phyloP scores from a whole-genome alignment of 805 yeast species.

The Kluyveromyces lactis region DNA sequence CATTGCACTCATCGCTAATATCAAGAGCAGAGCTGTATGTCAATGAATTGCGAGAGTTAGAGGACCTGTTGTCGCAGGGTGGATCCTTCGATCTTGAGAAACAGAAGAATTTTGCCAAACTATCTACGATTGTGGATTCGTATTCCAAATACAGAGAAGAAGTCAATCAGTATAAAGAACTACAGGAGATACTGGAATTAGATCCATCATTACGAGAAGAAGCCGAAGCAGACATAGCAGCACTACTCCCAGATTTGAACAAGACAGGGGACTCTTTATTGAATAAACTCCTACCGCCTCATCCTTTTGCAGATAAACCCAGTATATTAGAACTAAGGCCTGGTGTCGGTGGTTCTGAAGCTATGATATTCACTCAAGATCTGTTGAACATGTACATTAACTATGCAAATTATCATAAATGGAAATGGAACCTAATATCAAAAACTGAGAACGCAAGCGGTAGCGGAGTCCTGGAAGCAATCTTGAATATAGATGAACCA shows the following conservation, averaged over 20 bases:
- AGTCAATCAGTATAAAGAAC: conserved; percentile 27
- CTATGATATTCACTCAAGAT: conserved; percentile 77
- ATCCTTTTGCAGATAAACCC: conserved; percentile 65
- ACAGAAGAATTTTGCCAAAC: conserved; percentile 40
- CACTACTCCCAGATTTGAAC: conserved; percentile 37
- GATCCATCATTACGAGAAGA: conserved; percentile 39
- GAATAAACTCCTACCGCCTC: conserved; percentile 60
- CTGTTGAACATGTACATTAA: conserved; percentile 72
- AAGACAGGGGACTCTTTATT: conserved; percentile 40
- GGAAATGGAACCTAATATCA: conserved; percentile 61
- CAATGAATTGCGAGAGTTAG: conserved; percentile 35
- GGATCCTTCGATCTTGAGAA: conserved; percentile 36
- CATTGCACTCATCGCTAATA: conserved; percentile 44
- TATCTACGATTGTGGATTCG: conserved; percentile 37
- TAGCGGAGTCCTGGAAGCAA: conserved; percentile 67
- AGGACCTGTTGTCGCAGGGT: conserved; percentile 35
- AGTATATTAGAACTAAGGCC: conserved; percentile 83
- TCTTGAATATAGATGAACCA: conserved; percentile 60
- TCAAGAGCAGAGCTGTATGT: conserved; percentile 38
- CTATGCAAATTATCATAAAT: conserved; percentile 54
- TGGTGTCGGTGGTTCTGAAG: conserved; percentile 95
- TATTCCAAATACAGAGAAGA: conserved; percentile 32
- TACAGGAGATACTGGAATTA: conserved; percentile 25
- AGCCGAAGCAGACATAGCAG: conserved; percentile 52
- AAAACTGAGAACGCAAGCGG: conserved; percentile 49